Base-by-base conservation (phyloP, 75 land plant species). In the Isoetes taiwanensis region DNA sequence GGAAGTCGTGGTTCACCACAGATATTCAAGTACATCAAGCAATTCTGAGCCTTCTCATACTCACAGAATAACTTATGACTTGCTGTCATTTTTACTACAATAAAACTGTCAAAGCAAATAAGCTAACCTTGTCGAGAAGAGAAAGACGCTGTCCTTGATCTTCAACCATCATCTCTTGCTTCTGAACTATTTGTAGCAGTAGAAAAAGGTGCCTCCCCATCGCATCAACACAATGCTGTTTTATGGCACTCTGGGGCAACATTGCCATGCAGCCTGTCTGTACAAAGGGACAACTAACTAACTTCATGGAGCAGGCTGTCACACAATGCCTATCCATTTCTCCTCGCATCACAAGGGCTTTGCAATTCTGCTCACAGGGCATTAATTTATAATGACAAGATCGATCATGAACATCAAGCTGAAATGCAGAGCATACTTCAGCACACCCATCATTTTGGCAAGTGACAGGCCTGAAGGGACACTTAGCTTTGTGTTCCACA, bases 251-350 rank as follows among this genome's bases (percentile, higher is more conserved):
- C 40, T 78, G 76, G 23, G 84, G 83, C 52, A 82, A 30, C 34
- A 71, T 30, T 19, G 69, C 64, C 25, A 62, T 43, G 41, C 96
- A 90, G 21, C 96, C 96, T 33, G 78, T 64, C 29, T 69, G 68
- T 57, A 73, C 73, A 61, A 86, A 90, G 16, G 93, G 93, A 57
- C 96, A 90, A n/a, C 75, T 86, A 24, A 69, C 70, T 37, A 85
- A 70, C 77, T 66, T 85, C 96, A 90, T 90, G 16, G 86, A 79
- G 64, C 96, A 90, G 10, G 75, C 76, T 14, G 83, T 85, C 5
- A 80, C 65, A 33, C 93, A 86, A 62, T 90, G 96, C 37, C 64
- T 65, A 41, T 82, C 96, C 96, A 90, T 90, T 17, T 82, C 87
- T 19, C 77, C 57, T 58, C 96, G 69, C 76, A 58, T 57, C 33